Percentiles rank a stretch among this genome's conserved stretches.
These are phyloP conservation scores for Stagonosporopsis vannaccii DNA, from an alignment of 2,329 filamentous ascomycete genomes.

Conservation along the genomic window DNA sequence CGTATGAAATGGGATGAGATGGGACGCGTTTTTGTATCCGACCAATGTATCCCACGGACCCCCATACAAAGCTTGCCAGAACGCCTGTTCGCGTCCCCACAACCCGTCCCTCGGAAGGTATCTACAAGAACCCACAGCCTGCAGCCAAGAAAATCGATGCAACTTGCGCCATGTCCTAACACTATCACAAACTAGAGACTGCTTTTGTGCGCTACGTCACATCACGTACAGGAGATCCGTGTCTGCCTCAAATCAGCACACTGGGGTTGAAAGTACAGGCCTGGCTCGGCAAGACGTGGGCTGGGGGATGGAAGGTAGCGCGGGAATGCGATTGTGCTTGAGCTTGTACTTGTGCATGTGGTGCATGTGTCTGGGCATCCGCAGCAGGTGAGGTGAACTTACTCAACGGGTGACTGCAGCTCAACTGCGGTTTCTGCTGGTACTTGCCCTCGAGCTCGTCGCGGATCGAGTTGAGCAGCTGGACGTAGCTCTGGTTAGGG, in stretches of 20 bases:
- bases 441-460: conserved; percentile 89
- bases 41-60: too few relatives aligned
- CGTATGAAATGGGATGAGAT: too few relatives aligned
- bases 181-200: neutral
- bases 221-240: conserved; percentile 30
- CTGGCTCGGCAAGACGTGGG: neutral
- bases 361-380: too few relatives aligned
- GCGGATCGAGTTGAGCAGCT: conserved; percentile 93
- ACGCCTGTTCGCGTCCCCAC: too few relatives aligned
- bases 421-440: conserved; percentile 92
- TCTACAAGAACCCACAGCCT: too few relatives aligned
- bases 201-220: conserved; percentile 23
- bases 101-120: too few relatives aligned
- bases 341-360: too few relatives aligned
- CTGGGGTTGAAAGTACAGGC: neutral
- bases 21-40: too few relatives aligned
- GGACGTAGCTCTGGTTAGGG: conserved; percentile 93
- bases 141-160: conserved; percentile 5
- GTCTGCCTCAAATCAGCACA: conserved; percentile 15
- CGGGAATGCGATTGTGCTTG: neutral
- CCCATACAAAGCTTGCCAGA: too few relatives aligned
- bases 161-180: neutral
- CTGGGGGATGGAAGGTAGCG: neutral
- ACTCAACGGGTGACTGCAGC: conserved; percentile 95
- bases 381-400: conserved; percentile 49